phyloP scores from a whole-genome alignment of 805 yeast species.

The Kurtzmaniella cleridarum region DNA sequence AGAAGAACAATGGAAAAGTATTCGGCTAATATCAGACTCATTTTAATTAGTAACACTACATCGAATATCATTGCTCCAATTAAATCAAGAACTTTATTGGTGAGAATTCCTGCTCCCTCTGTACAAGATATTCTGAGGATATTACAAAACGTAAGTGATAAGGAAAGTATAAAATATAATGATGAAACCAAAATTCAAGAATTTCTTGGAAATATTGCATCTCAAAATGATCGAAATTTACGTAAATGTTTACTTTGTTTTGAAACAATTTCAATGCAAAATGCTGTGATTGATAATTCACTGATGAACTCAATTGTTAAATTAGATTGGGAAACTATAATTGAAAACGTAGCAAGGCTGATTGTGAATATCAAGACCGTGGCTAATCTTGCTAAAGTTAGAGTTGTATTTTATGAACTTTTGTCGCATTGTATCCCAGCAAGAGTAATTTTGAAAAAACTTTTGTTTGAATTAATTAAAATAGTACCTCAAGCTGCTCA shows the following conservation, averaged over 20 bases:
- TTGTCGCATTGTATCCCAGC: slow-evolving; percentile 94
- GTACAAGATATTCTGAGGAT: slow-evolving; percentile 52
- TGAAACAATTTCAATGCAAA: slow-evolving; percentile 76
- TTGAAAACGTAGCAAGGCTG: slow-evolving; percentile 55
- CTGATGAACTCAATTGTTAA: slow-evolving; percentile 47
- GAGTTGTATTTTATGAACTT: slow-evolving; percentile 74
- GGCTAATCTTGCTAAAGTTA: slow-evolving; percentile 49
- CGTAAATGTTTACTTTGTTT: slow-evolving; percentile 72
- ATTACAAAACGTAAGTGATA: slow-evolving; percentile 48
- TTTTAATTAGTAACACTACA: slow-evolving; percentile 82
- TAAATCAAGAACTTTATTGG: slow-evolving; percentile 81
- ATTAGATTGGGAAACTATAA: slow-evolving; percentile 89
- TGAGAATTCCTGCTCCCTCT: slow-evolving; percentile 84
- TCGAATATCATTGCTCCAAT: slow-evolving; percentile 92
- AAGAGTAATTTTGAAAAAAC: slow-evolving; percentile 61
- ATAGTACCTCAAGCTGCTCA: slow-evolving; percentile 24
- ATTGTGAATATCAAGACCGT: slow-evolving; percentile 63
- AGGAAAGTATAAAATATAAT: slow-evolving; percentile 46
- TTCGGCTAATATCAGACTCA: slow-evolving; percentile 77
- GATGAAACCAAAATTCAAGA: slow-evolving; percentile 26
- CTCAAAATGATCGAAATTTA: slow-evolving; percentile 60
- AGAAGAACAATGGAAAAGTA: slow-evolving; percentile 96
- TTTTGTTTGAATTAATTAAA: slow-evolving; percentile 40
- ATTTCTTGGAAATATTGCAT: slow-evolving; percentile 49
- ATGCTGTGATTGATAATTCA: slow-evolving; percentile 40